A percentile compares a stretch with the other conserved stretches of the same genome.
These are phyloP conservation scores for Rhizopogon vulgaris DNA, from an alignment of 768 basidiomycete species.

Conservation along the genomic window DNA sequence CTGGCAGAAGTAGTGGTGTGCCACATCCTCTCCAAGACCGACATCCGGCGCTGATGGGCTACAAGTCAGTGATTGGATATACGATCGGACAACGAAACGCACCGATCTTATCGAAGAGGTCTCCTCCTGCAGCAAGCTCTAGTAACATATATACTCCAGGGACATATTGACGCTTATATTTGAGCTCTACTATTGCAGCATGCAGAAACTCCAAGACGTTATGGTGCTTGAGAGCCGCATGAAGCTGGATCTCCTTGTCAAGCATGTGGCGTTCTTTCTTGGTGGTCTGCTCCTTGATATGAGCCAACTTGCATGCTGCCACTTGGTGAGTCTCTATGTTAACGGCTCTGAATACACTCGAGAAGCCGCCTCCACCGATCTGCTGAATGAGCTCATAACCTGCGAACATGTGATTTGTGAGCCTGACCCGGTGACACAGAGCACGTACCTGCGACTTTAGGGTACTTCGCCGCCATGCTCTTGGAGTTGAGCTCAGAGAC, in stretches of 20 bases:
- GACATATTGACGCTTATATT: constrained; percentile 49
- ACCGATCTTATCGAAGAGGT: constrained; percentile 99
- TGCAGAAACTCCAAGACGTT: constrained; percentile 84
- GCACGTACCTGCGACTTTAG: constrained; percentile 23
- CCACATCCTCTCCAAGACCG: constrained; percentile 80
- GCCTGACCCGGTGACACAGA: neutral
- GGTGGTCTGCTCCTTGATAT: constrained; percentile 55
- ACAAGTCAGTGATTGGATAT: neutral
- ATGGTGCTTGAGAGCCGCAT: constrained; percentile 68
- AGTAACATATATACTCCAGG: constrained; percentile 90
- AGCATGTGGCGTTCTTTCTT: constrained; percentile 70
- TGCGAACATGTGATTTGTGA: constrained; percentile 15
- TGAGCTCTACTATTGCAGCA: constrained; percentile 65
- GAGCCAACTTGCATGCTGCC: constrained; percentile 84
- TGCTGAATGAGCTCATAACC: constrained; percentile 69
- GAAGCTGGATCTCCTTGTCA: constrained; percentile 91
- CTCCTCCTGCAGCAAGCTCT: constrained; percentile 90
- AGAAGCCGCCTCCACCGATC: constrained; percentile 86
- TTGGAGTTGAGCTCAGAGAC: neutral
- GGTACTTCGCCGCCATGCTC: constrained; percentile 22
- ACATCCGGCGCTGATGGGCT: constrained; percentile 71
- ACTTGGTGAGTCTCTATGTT: constrained; percentile 58
- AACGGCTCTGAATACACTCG: constrained; percentile 82
- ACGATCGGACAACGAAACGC: constrained; percentile 19
- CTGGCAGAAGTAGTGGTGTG: constrained; percentile 88